Evolutionary conservation across 2,329 filamentous ascomycete genomes (phyloP), one percentile per base, ranked within the genome.

Genomic region (Alternaria panax): DNA sequence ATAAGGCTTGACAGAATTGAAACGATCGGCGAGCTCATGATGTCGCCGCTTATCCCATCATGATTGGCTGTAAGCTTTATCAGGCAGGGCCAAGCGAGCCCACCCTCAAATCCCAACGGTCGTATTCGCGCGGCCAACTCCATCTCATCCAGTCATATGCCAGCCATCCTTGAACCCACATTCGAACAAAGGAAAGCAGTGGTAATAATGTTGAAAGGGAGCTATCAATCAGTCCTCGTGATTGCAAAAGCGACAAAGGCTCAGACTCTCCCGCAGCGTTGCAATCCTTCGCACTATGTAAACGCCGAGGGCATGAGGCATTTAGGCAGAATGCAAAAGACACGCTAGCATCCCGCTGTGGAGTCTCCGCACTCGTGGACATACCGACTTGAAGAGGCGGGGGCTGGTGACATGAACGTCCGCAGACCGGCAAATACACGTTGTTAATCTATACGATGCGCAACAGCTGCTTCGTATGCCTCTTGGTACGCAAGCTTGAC

Each of bases 321-420:
- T 58, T 58, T 48, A 54, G 50, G 50, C 55, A 58, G 8, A 54
- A 42, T 54, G 20, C 34, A n/a, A 34, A 20, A 24, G 12, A 30
- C 12, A 34, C 55, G 42, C 55, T 54, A 58, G 12, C 7, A 58
- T 46, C 41, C 50, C 55, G 42, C 55, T 41, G 25, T 57, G 50
- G 48, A 53, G 48, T 54, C 48, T 58, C 55, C 50, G 42, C 55
- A 47, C 32, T 32, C n/a, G n/a, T 25, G 24, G 6, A 11, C 8
- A n/a, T 46, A 27, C 38, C 43, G 28, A n/a, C 20, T 30, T 28
- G 45, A 51, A 12, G 42, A 27, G 46, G 41, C 38, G 34, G 55
- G 48, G 50, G 25, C 41, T 54, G 42, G 45, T 34, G 30, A 41
- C 41, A 45, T 30, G n/a, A 28, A 30, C 18, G 32, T 24, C 55